Percentiles rank a stretch among this genome's conserved stretches.
These are phyloP conservation scores for Heliamphora pulchella DNA, from an alignment of 179 eudicot genomes.

Conservation along the genomic window DNA sequence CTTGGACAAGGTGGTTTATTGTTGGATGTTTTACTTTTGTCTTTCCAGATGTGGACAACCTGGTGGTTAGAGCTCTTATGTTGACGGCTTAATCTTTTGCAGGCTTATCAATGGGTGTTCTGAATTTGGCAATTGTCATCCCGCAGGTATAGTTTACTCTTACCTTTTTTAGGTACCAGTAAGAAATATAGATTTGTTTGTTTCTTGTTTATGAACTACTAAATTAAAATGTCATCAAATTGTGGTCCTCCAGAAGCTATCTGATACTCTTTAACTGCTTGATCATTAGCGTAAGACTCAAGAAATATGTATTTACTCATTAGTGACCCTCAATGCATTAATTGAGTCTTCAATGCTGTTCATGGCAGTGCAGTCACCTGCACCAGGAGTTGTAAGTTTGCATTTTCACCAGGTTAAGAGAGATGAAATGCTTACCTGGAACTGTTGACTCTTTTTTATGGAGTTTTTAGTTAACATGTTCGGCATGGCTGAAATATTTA, in stretches of 20 bases:
- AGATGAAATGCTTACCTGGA: background rate
- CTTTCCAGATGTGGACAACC: background rate
- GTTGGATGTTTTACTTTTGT: background rate
- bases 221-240: constrained; percentile 3
- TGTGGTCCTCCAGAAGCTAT: background rate
- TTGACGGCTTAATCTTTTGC: constrained; percentile 22
- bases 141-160: constrained; percentile 58
- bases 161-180: background rate
- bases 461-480: background rate
- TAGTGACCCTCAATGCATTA: background rate
- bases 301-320: background rate
- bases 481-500: no score
- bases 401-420: no score
- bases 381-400: background rate
- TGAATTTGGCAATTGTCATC: constrained; percentile 85
- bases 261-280: background rate
- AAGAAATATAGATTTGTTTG: background rate
- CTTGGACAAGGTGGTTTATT: constrained; percentile 80
- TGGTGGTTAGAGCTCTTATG: constrained; percentile 12
- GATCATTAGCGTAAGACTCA: background rate
- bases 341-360: no score
- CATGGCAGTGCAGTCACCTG: no score
- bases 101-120: constrained; percentile 98
- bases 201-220: constrained; percentile 1
- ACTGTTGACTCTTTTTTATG: background rate